Evolutionary conservation across 2,329 filamentous ascomycete species (phyloP).

Genomic region (Fusarium sp.): DNA sequence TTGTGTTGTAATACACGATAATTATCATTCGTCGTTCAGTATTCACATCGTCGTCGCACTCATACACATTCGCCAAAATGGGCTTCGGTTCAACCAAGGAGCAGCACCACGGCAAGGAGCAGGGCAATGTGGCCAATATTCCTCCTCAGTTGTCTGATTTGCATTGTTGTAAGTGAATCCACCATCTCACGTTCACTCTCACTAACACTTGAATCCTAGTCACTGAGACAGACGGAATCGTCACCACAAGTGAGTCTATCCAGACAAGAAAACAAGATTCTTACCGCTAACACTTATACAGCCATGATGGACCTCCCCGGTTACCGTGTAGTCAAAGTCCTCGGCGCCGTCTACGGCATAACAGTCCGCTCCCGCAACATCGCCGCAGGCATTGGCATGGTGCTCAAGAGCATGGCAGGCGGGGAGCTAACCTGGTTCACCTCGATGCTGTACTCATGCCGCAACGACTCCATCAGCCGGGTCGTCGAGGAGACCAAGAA

Average conservation of each 20-base stretch:
- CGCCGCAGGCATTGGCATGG: slow-evolving; percentile 66
- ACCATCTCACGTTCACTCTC: not conserved
- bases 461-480: slow-evolving; percentile 68
- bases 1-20: not conserved
- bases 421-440: slow-evolving; percentile 72
- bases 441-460: slow-evolving; percentile 67
- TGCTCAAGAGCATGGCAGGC: slow-evolving; percentile 66
- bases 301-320: slow-evolving; percentile 73
- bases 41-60: not conserved
- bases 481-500: slow-evolving; percentile 67
- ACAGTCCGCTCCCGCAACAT: slow-evolving; percentile 70
- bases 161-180: slow-evolving; percentile 57
- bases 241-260: slow-evolving; percentile 63
- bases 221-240: slow-evolving; percentile 70
- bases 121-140: slow-evolving; percentile 49
- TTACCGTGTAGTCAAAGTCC: slow-evolving; percentile 67
- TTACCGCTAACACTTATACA: slow-evolving; percentile 18
- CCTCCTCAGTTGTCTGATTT: slow-evolving; percentile 59
- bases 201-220: slow-evolving; percentile 39
- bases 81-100: slow-evolving; percentile 40
- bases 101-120: slow-evolving; percentile 35
- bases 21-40: not conserved
- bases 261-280: not conserved
- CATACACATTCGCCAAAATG: slow-evolving; percentile 35
- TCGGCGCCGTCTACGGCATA: slow-evolving; percentile 69